A percentile compares a stretch with the other conserved stretches of the same genome.
Conservation (phyloP, 495 filamentous ascomycete genomes). For the Penicillium simplicissimum region DNA sequence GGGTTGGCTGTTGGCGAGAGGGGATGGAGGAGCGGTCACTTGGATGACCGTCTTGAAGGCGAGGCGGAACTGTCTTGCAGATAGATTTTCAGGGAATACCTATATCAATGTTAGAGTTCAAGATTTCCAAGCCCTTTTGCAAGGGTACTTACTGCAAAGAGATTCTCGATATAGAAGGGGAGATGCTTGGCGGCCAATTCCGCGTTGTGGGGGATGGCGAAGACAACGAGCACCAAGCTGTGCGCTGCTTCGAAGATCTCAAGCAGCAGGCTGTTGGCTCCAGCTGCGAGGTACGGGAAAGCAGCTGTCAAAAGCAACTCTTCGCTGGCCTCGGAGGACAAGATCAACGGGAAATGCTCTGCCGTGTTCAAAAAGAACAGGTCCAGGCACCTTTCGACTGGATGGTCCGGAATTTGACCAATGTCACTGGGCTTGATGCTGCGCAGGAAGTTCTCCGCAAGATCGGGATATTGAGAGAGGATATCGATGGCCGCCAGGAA, state of each 20-base stretch:
- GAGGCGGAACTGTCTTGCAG: slow-evolving; percentile 85
- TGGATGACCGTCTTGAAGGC: slow-evolving; percentile 89
- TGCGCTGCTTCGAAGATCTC: slow-evolving; percentile 93
- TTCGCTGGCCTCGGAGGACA: slow-evolving; percentile 67
- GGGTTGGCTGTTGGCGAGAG: slow-evolving; percentile 68
- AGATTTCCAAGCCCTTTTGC: not conserved
- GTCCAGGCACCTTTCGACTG: slow-evolving; percentile 76
- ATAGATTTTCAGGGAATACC: slow-evolving; percentile 81
- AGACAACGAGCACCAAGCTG: slow-evolving; percentile 76
- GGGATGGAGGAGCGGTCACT: slow-evolving; percentile 80
- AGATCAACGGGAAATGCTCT: slow-evolving; percentile 77
- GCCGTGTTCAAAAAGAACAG: slow-evolving; percentile 90
- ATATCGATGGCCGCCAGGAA: slow-evolving; percentile 88
- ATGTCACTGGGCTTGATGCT: slow-evolving; percentile 58
- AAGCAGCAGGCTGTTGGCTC: slow-evolving; percentile 59
- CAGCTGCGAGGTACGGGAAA: slow-evolving; percentile 72
- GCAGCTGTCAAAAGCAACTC: slow-evolving; percentile 72
- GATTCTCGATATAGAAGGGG: slow-evolving; percentile 82
- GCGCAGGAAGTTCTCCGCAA: slow-evolving; percentile 69
- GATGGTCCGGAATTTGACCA: slow-evolving; percentile 68
- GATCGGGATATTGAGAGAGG: slow-evolving; percentile 68
- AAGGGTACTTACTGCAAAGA: slow-evolving; percentile 62
- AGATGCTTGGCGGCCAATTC: slow-evolving; percentile 69
- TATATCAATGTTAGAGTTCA: slow-evolving; percentile 24
- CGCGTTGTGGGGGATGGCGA: slow-evolving; percentile 77